Evolutionary conservation across 2,329 filamentous ascomycete genomes (phyloP), one percentile per base, ranked within the genome.

Genomic region (Clonostachys rosea): DNA sequence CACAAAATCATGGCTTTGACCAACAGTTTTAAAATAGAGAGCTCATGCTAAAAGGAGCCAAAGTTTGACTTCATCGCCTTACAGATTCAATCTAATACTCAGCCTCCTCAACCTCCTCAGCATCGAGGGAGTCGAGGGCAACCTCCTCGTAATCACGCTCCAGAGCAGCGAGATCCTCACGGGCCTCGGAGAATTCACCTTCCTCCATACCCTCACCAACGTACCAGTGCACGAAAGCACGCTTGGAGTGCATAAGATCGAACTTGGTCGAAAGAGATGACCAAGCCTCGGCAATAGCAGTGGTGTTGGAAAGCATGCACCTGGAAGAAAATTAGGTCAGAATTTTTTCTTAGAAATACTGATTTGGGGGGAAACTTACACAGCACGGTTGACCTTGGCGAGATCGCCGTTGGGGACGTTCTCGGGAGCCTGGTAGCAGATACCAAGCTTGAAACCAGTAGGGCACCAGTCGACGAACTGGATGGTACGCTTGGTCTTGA

Each of bases 161-260:
- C 54, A 99, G 83, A 60, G 94, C 94, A 69, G 94, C 94, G 70
- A 99, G 78, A 76, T 99, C 94, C 78, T 99, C 94, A 71, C 94
- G 91, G 56, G 94, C 94, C 81, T 99, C 94, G 49, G 90, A 95
- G 84, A 99, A 99, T 76, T 99, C 94, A 73, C 94, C 94, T 74
- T 99, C 94, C 82, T 99, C 94, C 94, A 99, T 99, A 84, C 94
- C 94, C 81, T 97, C 94, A 78, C 94, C 94, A 67, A 99, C 94
- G 65, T 97, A 99, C 94, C 94, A 99, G 78, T 99, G 94, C 56
- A 99, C 94, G 76, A 99, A 99, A 53, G 94, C 94, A 79, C 94
- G 94, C 87, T 99, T 99, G 71, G 90, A 95, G 86, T 97, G 96
- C 94, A 99, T 99, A 70, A 99, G 89, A 67, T 99, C 94, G 79